Evolutionary conservation across 768 basidiomycete genomes (phyloP).

Genomic region (Coprinellus aureogranulatus): DNA sequence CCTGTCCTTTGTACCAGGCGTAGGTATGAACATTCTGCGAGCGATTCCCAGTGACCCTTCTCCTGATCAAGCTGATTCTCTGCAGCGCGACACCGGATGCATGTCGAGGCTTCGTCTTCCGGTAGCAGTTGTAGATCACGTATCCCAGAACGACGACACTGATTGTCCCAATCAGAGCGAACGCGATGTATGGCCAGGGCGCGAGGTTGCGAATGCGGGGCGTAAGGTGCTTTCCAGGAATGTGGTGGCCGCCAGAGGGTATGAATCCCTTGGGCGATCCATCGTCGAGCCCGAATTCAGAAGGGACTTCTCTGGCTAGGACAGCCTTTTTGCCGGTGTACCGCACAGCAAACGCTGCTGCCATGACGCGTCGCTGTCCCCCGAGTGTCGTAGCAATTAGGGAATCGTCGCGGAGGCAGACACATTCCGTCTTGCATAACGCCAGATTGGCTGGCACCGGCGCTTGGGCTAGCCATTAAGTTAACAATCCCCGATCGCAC

Average conservation of each 20-base stretch:
- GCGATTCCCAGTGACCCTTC: neutral
- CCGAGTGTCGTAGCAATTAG: neutral
- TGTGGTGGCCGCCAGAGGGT: neutral
- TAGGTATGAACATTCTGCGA: neutral
- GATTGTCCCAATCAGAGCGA: neutral
- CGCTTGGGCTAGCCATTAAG: too few relatives aligned
- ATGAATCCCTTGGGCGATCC: neutral
- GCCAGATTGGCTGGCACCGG: too few relatives aligned
- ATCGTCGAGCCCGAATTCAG: neutral
- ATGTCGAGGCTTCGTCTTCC: neutral
- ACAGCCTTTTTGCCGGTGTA: neutral
- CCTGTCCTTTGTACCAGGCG: neutral
- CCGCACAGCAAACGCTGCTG: neutral
- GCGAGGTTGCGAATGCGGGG: constrained; percentile 1
- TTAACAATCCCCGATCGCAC: too few relatives aligned
- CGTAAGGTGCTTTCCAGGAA: neutral
- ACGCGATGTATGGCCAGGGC: constrained; percentile 7
- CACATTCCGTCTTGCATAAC: too few relatives aligned
- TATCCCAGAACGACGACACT: constrained; percentile 4
- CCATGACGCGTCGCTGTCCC: neutral
- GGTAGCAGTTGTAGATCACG: constrained; percentile 3
- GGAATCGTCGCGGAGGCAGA: too few relatives aligned
- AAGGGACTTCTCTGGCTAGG: neutral
- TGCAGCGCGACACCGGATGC: neutral
- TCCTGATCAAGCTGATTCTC: neutral